Conservation (phyloP, 1,139 yeast species). For the Pichia sp. region DNA sequence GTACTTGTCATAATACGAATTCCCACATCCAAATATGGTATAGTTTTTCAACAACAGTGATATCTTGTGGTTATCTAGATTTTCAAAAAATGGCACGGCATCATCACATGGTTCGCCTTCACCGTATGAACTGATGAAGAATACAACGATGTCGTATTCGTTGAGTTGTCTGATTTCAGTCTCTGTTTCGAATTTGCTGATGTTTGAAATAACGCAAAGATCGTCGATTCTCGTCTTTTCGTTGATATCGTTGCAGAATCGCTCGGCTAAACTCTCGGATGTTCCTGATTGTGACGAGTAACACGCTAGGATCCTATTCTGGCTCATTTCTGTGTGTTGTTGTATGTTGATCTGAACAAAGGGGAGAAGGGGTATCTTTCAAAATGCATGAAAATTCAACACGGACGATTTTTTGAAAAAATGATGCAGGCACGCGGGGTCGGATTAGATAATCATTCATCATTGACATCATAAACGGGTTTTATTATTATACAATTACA, state of each 20-base stretch:
- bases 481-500: too few species aligned
- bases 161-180: slow-evolving; percentile 28
- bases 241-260: slow-evolving; percentile 40
- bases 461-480: too few species aligned
- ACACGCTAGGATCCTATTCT: slow-evolving; percentile 53
- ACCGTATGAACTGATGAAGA: slow-evolving; percentile 90
- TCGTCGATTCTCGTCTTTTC: slow-evolving; percentile 63
- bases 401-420: too few species aligned
- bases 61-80: slow-evolving; percentile 30
- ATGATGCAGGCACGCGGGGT: too few species aligned
- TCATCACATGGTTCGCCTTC: slow-evolving; percentile 98
- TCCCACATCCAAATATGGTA: slow-evolving; percentile 88
- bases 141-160: slow-evolving; percentile 49
- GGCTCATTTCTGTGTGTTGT: too few species aligned
- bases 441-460: too few species aligned
- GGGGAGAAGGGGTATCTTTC: too few species aligned
- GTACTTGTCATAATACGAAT: slow-evolving; percentile 86
- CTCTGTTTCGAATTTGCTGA: not conserved
- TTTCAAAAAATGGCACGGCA: slow-evolving; percentile 66
- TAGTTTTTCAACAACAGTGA: slow-evolving; percentile 34
- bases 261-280: slow-evolving; percentile 87
- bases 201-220: slow-evolving; percentile 28
- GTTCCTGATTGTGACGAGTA: slow-evolving; percentile 98
- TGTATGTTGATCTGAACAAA: too few species aligned
- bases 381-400: too few species aligned